Conservation (phyloP, 495 filamentous ascomycete genomes). For the Elaphomyces granulatus region DNA sequence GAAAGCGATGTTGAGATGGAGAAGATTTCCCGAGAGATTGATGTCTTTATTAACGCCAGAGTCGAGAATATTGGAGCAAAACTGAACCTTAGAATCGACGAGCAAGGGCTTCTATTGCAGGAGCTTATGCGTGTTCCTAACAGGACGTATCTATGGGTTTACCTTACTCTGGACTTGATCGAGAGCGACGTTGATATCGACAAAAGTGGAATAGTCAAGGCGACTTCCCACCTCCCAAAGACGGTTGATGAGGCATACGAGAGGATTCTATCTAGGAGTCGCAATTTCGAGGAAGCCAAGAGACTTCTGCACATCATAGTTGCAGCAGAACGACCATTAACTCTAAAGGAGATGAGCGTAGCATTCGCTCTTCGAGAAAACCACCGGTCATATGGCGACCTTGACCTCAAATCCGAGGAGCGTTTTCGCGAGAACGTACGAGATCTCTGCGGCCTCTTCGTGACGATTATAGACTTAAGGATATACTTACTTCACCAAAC, state of each 20-base stretch:
- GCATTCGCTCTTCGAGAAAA: too few species aligned
- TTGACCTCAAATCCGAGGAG: slow-evolving; percentile 9
- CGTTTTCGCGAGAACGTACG: slow-evolving; percentile 16
- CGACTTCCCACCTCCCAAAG: slow-evolving; percentile 6
- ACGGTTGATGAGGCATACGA: slow-evolving; percentile 11
- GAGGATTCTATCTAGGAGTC: slow-evolving; percentile 8
- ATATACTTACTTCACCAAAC: slow-evolving; percentile 26
- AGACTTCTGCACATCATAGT: slow-evolving; percentile 23
- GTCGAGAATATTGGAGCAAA: slow-evolving; percentile 8
- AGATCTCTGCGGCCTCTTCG: slow-evolving; percentile 24
- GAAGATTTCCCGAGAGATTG: too few species aligned
- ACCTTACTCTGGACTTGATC: slow-evolving; percentile 5
- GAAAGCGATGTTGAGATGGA: too few species aligned
- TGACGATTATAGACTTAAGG: slow-evolving; percentile 21
- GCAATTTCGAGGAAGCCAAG: slow-evolving; percentile 1
- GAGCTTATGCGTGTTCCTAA: too few species aligned
- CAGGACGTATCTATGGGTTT: slow-evolving; percentile 16
- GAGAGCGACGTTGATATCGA: slow-evolving; percentile 1
- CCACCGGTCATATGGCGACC: too few species aligned
- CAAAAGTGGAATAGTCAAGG: too few species aligned
- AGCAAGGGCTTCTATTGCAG: slow-evolving; percentile 3
- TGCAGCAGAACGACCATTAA: slow-evolving; percentile 17
- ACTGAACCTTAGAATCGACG: slow-evolving; percentile 1
- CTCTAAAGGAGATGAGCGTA: slow-evolving; percentile 17
- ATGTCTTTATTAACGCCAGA: slow-evolving; percentile 12